Percentiles rank a stretch among this genome's conserved stretches.
phyloP scores from a whole-genome alignment of 1,284 basidiomycete genomes.

The Ceratobasidium sp. region DNA sequence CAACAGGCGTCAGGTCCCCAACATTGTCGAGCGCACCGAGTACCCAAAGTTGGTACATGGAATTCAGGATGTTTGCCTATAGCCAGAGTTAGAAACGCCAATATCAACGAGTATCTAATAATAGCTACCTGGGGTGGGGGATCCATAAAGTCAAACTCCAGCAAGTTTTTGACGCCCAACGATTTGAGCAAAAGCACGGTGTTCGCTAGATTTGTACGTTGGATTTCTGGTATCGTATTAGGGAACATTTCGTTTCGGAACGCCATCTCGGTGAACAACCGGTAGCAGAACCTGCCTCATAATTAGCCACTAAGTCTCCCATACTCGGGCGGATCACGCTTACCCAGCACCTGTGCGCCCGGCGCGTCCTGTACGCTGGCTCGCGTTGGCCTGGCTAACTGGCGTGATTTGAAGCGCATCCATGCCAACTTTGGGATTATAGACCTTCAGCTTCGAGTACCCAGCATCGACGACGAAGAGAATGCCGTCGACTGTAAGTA shows the following conservation, averaged over 20 bases:
- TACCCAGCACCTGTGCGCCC: slow-evolving; percentile 95
- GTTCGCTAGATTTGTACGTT: slow-evolving; percentile 97
- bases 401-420: slow-evolving; percentile 99
- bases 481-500: slow-evolving; percentile 88
- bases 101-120: slow-evolving; percentile 9
- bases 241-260: slow-evolving; percentile 96
- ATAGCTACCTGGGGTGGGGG: slow-evolving; percentile 74
- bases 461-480: slow-evolving; percentile 97
- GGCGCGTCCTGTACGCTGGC: slow-evolving; percentile 95
- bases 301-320: slow-evolving; percentile 41
- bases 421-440: slow-evolving; percentile 99
- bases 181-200: slow-evolving; percentile 96
- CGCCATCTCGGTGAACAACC: slow-evolving; percentile 96
- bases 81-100: slow-evolving; percentile 30
- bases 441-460: slow-evolving; percentile 98
- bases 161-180: slow-evolving; percentile 92
- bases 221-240: slow-evolving; percentile 98
- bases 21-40: slow-evolving; percentile 97
- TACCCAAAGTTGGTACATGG: slow-evolving; percentile 99
- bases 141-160: slow-evolving; percentile 99
- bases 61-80: slow-evolving; percentile 93
- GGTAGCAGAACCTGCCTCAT: slow-evolving; percentile 86
- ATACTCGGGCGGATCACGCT: slow-evolving; percentile 58
- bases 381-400: slow-evolving; percentile 97
- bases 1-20: slow-evolving; percentile 92